Evolutionary conservation across 1,284 basidiomycete species (phyloP).

Genomic region (Thecaphora thlaspeos): DNA sequence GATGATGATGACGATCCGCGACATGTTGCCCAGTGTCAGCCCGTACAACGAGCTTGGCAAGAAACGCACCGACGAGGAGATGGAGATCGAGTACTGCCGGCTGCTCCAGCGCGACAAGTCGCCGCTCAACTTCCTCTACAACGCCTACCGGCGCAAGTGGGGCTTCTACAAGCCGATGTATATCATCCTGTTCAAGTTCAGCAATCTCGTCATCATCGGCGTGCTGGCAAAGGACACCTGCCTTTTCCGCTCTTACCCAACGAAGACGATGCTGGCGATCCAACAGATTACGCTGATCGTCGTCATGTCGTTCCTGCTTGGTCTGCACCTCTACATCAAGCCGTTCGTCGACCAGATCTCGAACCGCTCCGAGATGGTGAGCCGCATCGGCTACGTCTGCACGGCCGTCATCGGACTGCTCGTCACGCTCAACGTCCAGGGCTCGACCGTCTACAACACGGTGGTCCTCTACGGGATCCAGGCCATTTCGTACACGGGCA

Average conservation of each 20-base stretch:
- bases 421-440: conserved; percentile 49
- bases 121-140: conserved; percentile 73
- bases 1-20: conserved; percentile 64
- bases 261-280: conserved; percentile 64
- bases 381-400: conserved; percentile 69
- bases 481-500: conserved; percentile 31
- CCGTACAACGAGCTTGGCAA: conserved; percentile 71
- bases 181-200: conserved; percentile 65
- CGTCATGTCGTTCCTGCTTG: conserved; percentile 67
- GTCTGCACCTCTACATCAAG: conserved; percentile 60
- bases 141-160: conserved; percentile 61
- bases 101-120: conserved; percentile 68
- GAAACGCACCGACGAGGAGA: conserved; percentile 63
- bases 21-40: conserved; percentile 69
- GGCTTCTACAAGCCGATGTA: conserved; percentile 55
- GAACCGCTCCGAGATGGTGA: conserved; percentile 75
- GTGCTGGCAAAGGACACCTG: conserved; percentile 70
- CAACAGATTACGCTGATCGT: conserved; percentile 69
- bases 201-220: conserved; percentile 68
- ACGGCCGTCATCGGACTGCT: conserved; percentile 68
- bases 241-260: conserved; percentile 66
- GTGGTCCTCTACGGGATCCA: conserved; percentile 44
- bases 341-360: conserved; percentile 73
- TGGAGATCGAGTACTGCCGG: conserved; percentile 73
- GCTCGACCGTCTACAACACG: conserved; percentile 45